These are phyloP conservation scores for Geranium brycei DNA, from an alignment of 345 rosid genomes.

Conservation along the genomic window DNA sequence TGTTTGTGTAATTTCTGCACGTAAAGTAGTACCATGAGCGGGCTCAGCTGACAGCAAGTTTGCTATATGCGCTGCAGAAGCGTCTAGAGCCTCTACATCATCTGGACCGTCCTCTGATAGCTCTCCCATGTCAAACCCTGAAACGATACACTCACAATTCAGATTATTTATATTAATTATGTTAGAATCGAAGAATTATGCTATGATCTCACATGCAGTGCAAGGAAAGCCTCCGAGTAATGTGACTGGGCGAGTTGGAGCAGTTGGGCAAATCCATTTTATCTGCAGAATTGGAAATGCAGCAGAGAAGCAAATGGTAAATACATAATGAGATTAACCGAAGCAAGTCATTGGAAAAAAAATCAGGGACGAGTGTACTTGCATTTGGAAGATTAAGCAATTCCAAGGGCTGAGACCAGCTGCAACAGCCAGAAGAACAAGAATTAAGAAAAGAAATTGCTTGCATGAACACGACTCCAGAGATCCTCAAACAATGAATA, in stretches of 20 bases:
- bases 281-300: constrained; percentile 9
- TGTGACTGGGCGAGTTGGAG: constrained; percentile 18
- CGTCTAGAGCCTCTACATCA: constrained; percentile 18
- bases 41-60: constrained; percentile 17
- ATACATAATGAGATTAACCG: too few relatives aligned
- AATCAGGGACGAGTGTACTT: background rate
- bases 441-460: background rate
- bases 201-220: constrained; percentile 7
- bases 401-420: constrained; percentile 17
- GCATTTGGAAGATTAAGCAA: constrained; percentile 19
- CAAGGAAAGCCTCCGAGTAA: constrained; percentile 17
- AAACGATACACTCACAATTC: background rate
- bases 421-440: constrained; percentile 4
- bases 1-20: too few relatives aligned
- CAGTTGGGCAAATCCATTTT: constrained; percentile 21
- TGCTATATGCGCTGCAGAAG: constrained; percentile 19
- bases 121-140: constrained; percentile 18
- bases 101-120: constrained; percentile 14
- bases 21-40: constrained; percentile 13
- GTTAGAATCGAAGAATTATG: background rate
- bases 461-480: too few relatives aligned
- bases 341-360: background rate
- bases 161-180: background rate
- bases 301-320: too few relatives aligned
- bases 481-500: too few relatives aligned